Percentiles rank a stretch among this genome's conserved stretches.
Evolutionary conservation across 2,329 filamentous ascomycete species (phyloP).

Genomic region (Alternaria panax): DNA sequence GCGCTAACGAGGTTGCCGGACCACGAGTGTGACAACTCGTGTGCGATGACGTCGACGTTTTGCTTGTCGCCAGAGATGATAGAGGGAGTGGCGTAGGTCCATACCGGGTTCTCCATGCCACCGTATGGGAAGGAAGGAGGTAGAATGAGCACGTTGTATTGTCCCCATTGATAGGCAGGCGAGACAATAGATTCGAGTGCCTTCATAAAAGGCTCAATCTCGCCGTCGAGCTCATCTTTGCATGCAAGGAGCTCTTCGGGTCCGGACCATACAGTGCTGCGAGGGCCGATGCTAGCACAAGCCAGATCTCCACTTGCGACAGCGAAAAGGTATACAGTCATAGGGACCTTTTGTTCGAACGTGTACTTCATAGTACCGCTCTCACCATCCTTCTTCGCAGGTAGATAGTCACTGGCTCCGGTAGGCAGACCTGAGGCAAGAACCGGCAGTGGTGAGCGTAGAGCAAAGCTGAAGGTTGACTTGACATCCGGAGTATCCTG

Average conservation of each 20-base stretch:
- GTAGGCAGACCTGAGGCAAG: constrained; percentile 82
- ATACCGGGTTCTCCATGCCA: constrained; percentile 90
- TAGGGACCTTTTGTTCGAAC: constrained; percentile 90
- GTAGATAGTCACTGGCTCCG: constrained; percentile 59
- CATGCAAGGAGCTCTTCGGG: constrained; percentile 85
- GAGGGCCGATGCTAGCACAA: constrained; percentile 83
- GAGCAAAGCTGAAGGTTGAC: constrained; percentile 89
- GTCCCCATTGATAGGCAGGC: constrained; percentile 84
- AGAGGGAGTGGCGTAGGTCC: constrained; percentile 93
- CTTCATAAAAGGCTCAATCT: constrained; percentile 91
- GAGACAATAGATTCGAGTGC: constrained; percentile 82
- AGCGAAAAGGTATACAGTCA: constrained; percentile 95
- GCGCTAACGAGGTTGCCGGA: constrained; percentile 85
- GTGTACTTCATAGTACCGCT: constrained; percentile 71
- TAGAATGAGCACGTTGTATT: constrained; percentile 91
- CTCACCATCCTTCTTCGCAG: constrained; percentile 61
- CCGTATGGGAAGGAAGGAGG: constrained; percentile 72
- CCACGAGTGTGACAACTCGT: constrained; percentile 80
- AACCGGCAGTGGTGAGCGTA: constrained; percentile 87
- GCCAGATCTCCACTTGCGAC: constrained; percentile 84
- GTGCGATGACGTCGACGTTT: constrained; percentile 95
- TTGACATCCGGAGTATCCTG: constrained; percentile 98
- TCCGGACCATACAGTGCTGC: constrained; percentile 84
- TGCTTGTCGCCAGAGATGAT: constrained; percentile 84
- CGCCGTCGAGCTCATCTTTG: constrained; percentile 89